phyloP scores from a whole-genome alignment of 139 green algal species.

The Micractinium sp. region DNA sequence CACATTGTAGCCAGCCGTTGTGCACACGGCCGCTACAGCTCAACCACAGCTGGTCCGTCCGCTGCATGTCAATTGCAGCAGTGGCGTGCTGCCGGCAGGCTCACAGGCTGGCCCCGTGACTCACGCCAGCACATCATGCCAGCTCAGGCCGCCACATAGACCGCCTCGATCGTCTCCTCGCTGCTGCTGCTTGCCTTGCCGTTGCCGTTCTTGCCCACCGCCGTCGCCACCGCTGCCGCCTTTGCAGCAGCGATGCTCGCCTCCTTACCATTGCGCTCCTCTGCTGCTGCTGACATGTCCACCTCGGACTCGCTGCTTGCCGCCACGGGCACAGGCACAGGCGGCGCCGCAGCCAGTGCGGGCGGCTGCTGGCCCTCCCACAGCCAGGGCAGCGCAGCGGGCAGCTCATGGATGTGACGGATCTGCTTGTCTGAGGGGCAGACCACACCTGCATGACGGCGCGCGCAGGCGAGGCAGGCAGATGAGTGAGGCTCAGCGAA shows the following conservation, averaged over 20 bases:
- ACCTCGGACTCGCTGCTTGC: too few species aligned
- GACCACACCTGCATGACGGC: slow-evolving; percentile 17
- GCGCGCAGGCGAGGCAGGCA: not conserved
- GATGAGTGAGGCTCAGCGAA: not conserved
- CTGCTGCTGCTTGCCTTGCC: not conserved
- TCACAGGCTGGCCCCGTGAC: too few species aligned
- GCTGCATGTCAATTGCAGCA: too few species aligned
- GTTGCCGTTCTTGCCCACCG: not conserved
- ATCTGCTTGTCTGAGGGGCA: slow-evolving; percentile 37
- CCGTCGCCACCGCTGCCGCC: not conserved
- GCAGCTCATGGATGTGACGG: slow-evolving; percentile 48
- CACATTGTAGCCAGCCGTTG: too few species aligned
- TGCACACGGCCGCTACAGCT: too few species aligned
- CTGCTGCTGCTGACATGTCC: not conserved
- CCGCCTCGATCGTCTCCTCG: not conserved
- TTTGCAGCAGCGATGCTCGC: not conserved
- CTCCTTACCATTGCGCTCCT: not conserved
- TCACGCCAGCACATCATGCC: too few species aligned
- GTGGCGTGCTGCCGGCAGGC: too few species aligned
- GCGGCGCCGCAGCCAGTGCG: not conserved
- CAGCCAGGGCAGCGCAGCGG: slow-evolving; percentile 40
- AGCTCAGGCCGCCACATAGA: slow-evolving; percentile 1
- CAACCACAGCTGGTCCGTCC: too few species aligned
- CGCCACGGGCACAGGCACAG: not conserved
- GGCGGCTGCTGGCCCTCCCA: slow-evolving; percentile 28